These are phyloP conservation scores for Geotrichum histeridarum DNA, from an alignment of 1,139 yeast species.

Conservation along the genomic window DNA sequence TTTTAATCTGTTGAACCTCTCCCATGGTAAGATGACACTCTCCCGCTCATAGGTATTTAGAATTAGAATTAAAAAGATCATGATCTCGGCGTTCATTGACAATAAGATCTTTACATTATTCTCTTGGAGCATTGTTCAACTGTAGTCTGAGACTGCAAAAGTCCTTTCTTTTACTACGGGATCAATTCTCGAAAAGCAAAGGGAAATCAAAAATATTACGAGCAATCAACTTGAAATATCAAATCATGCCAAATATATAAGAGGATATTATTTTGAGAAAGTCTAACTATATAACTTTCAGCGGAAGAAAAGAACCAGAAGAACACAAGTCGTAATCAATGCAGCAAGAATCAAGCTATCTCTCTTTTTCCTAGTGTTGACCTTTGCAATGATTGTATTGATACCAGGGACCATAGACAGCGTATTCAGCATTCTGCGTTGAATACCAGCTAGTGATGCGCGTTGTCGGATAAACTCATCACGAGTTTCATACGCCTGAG, in stretches of 20 bases:
- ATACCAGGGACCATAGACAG: conserved; percentile 77
- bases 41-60: too few species aligned
- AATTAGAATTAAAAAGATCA: too few species aligned
- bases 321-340: conserved; percentile 66
- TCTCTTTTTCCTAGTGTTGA: conserved; percentile 82
- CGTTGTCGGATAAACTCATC: conserved; percentile 78
- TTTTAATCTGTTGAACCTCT: too few species aligned
- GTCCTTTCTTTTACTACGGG: too few species aligned
- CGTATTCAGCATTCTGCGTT: conserved; percentile 55
- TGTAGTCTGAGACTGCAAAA: too few species aligned
- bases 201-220: neutral
- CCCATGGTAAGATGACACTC: too few species aligned
- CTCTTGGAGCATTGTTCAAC: too few species aligned
- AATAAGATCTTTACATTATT: too few species aligned
- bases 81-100: too few species aligned
- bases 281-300: neutral
- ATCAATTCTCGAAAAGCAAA: too few species aligned
- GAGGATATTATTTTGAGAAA: neutral
- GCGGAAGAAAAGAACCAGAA: conserved; percentile 53
- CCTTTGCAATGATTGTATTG: conserved; percentile 66
- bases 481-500: conserved; percentile 83
- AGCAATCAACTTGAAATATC: neutral
- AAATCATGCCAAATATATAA: too few species aligned
- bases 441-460: conserved; percentile 57
- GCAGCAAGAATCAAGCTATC: conserved; percentile 80